Percentiles rank a stretch among this genome's conserved stretches.
Evolutionary conservation across 1,284 basidiomycete species (phyloP).

Genomic region (Vanrija humicola): DNA sequence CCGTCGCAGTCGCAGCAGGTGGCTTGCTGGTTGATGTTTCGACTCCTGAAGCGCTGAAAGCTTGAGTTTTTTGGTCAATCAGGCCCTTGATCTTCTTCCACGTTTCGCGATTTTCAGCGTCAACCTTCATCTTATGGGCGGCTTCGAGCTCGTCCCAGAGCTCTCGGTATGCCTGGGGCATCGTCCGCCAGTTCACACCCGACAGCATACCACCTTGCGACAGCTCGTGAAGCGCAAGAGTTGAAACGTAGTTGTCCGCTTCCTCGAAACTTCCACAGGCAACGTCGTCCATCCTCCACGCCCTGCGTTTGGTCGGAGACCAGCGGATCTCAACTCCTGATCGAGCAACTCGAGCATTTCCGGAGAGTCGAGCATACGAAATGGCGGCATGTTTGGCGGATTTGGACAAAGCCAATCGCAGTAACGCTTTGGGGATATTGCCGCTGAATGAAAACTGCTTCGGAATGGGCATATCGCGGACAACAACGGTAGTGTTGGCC

Average conservation of each 20-base stretch:
- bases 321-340: conserved; percentile 68
- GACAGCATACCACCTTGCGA: conserved; percentile 51
- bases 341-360: conserved; percentile 65
- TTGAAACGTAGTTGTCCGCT: conserved; percentile 87
- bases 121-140: conserved; percentile 60
- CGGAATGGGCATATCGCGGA: conserved; percentile 73
- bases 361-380: conserved; percentile 63
- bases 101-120: conserved; percentile 61
- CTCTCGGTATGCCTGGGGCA: conserved; percentile 80
- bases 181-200: conserved; percentile 51
- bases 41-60: not conserved
- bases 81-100: conserved; percentile 69
- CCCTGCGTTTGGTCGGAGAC: conserved; percentile 59
- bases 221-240: conserved; percentile 74
- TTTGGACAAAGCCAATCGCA: conserved; percentile 34
- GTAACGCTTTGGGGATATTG: conserved; percentile 33
- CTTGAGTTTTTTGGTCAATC: conserved; percentile 55
- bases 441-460: conserved; percentile 64
- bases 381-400: conserved; percentile 69
- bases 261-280: conserved; percentile 74
- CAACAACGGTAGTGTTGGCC: conserved; percentile 55
- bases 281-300: conserved; percentile 79
- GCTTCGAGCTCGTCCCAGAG: conserved; percentile 89
- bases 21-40: not conserved
- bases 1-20: not conserved